These are phyloP conservation scores for Mycena olivaceomarginata DNA, from an alignment of 768 basidiomycete genomes.

Conservation along the genomic window DNA sequence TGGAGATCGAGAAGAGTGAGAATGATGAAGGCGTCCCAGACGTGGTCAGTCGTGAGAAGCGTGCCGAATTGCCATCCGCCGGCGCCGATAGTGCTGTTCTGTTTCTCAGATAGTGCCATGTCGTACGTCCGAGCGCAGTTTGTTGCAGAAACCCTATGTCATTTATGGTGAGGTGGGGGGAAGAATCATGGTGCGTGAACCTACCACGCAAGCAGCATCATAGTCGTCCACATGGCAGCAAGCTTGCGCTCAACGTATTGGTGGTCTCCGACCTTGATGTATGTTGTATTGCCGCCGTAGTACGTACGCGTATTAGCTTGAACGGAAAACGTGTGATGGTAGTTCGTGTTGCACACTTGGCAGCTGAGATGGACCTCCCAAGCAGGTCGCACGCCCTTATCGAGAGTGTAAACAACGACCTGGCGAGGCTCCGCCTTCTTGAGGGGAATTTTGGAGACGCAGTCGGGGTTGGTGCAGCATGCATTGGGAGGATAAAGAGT, in stretches of 20 bases:
- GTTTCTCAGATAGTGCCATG: slow-evolving; percentile 34
- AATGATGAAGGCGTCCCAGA: slow-evolving; percentile 36
- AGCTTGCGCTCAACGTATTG: slow-evolving; percentile 49
- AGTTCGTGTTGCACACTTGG: slow-evolving; percentile 40
- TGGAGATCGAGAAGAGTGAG: slow-evolving; percentile 52
- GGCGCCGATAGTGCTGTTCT: slow-evolving; percentile 16
- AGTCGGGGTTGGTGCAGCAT: slow-evolving; percentile 13
- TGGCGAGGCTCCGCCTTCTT: slow-evolving; percentile 46
- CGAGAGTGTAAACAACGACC: slow-evolving; percentile 39
- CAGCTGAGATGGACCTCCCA: slow-evolving; percentile 49
- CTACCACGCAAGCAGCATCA: slow-evolving; percentile 49
- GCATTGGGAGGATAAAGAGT: slow-evolving; percentile 8
- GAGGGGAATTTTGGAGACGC: slow-evolving; percentile 13
- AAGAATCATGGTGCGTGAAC: neutral
- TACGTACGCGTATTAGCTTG: slow-evolving; percentile 42
- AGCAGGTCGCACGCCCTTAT: slow-evolving; percentile 45
- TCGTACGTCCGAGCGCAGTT: slow-evolving; percentile 45
- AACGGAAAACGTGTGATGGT: slow-evolving; percentile 48
- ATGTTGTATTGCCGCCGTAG: slow-evolving; percentile 43
- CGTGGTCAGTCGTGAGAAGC: slow-evolving; percentile 45
- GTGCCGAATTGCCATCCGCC: slow-evolving; percentile 47
- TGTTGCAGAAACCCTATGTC: slow-evolving; percentile 40
- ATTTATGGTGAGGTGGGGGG: neutral
- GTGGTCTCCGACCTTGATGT: slow-evolving; percentile 50
- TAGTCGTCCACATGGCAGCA: slow-evolving; percentile 38